Evolutionary conservation across 306 rosid species (phyloP).

Genomic region (Heteromeles arbutifolia): DNA sequence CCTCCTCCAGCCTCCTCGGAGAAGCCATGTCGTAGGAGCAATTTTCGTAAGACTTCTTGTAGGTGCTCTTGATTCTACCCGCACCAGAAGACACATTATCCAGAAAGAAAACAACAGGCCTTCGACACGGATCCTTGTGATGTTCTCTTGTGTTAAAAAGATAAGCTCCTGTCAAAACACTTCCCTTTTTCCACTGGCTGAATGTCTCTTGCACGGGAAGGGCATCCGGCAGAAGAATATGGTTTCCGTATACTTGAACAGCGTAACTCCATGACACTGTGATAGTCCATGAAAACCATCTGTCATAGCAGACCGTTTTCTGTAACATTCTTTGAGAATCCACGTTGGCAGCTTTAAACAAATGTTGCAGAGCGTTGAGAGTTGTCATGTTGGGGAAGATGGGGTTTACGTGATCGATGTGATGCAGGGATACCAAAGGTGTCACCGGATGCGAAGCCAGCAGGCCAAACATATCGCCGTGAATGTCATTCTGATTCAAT

Average conservation of each 20-base stretch:
- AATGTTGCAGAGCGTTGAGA: constrained; percentile 45
- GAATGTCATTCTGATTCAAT: constrained; percentile 51
- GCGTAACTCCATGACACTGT: constrained; percentile 93
- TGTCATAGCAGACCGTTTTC: constrained; percentile 77
- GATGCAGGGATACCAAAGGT: constrained; percentile 78
- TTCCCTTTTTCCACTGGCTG: constrained; percentile 51
- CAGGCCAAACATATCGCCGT: constrained; percentile 65
- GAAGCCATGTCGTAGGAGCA: constrained; percentile 46
- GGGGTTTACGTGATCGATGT: constrained; percentile 52
- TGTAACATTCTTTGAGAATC: constrained; percentile 76
- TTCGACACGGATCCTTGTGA: constrained; percentile 51
- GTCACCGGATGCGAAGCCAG: constrained; percentile 73
- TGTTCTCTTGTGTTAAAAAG: constrained; percentile 40
- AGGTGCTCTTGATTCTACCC: constrained; percentile 38
- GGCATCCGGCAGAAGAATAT: constrained; percentile 44
- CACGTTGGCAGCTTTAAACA: constrained; percentile 40
- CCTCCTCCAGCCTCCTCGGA: constrained; percentile 44
- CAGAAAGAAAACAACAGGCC: constrained; percentile 60
- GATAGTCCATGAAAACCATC: constrained; percentile 74
- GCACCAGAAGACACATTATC: constrained; percentile 31
- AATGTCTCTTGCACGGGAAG: constrained; percentile 59
- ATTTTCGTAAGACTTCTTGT: constrained; percentile 42
- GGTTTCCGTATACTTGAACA: constrained; percentile 52
- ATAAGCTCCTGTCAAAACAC: constrained; percentile 34
- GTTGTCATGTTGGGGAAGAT: constrained; percentile 74